phyloP scores from a whole-genome alignment of 495 filamentous ascomycete genomes.

The Cercophora samala region DNA sequence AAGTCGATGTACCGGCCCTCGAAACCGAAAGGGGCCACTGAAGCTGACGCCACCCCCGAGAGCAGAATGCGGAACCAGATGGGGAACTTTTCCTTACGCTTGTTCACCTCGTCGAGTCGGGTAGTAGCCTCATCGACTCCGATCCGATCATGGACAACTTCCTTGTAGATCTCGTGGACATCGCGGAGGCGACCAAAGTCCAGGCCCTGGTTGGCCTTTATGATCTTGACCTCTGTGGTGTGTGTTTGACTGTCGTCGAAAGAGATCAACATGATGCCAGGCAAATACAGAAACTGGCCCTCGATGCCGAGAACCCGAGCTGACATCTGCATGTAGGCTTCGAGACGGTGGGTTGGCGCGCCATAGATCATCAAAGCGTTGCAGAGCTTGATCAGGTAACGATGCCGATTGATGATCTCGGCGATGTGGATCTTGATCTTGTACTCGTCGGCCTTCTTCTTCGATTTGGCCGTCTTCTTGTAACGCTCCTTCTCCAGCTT shows the following conservation, averaged over 20 bases:
- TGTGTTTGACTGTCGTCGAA: slow-evolving; percentile 89
- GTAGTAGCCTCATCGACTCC: slow-evolving; percentile 79
- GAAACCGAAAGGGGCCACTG: slow-evolving; percentile 86
- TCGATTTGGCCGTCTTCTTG: slow-evolving; percentile 42
- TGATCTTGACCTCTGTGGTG: slow-evolving; percentile 88
- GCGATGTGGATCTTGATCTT: slow-evolving; percentile 86
- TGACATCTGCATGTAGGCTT: slow-evolving; percentile 86
- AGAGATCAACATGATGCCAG: slow-evolving; percentile 92
- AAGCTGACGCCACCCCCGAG: slow-evolving; percentile 80
- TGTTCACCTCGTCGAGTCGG: slow-evolving; percentile 63
- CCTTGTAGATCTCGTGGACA: slow-evolving; percentile 86
- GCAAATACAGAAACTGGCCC: slow-evolving; percentile 87
- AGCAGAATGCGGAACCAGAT: slow-evolving; percentile 71
- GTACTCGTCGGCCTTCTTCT: slow-evolving; percentile 59
- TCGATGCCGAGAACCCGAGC: slow-evolving; percentile 85
- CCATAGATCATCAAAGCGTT: slow-evolving; percentile 82
- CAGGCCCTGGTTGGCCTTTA: slow-evolving; percentile 70
- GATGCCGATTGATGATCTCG: slow-evolving; percentile 75
- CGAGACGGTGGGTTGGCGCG: slow-evolving; percentile 71
- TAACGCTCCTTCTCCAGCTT: slow-evolving; percentile 31
- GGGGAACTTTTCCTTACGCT: slow-evolving; percentile 59
- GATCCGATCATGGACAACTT: slow-evolving; percentile 84
- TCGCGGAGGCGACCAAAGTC: slow-evolving; percentile 83
- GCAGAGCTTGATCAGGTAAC: slow-evolving; percentile 81
- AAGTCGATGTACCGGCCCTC: slow-evolving; percentile 82